Evolutionary conservation across 371 early-diverging fungal species (phyloP).

Genomic region (Blastocladiella emersonii): DNA sequence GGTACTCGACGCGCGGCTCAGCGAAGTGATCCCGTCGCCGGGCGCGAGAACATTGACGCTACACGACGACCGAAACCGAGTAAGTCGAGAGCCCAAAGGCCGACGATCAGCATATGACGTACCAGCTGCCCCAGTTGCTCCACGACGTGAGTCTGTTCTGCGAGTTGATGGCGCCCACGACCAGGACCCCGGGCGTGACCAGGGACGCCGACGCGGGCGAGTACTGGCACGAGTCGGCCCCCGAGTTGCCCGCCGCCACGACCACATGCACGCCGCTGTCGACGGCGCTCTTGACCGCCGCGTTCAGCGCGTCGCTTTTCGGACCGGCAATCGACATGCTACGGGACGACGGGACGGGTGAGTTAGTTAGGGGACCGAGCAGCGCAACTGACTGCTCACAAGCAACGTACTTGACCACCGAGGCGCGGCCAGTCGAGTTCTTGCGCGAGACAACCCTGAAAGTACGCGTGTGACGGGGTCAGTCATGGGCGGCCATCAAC

Average conservation of each 20-base stretch:
- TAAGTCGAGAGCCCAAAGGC: too few relatives aligned
- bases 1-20: too few relatives aligned
- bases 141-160: slow-evolving; percentile 21
- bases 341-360: too few relatives aligned
- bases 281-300: slow-evolving; percentile 21
- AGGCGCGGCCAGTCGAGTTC: slow-evolving; percentile 20
- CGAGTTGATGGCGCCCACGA: slow-evolving; percentile 24
- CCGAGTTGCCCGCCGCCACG: slow-evolving; percentile 51
- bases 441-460: background rate
- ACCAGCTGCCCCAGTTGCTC: slow-evolving; percentile 27
- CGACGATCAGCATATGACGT: too few relatives aligned
- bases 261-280: slow-evolving; percentile 33
- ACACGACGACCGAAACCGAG: too few relatives aligned
- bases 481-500: too few relatives aligned
- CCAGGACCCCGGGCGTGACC: slow-evolving; percentile 18
- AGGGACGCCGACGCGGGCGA: slow-evolving; percentile 30
- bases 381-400: too few relatives aligned
- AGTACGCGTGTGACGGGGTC: too few relatives aligned
- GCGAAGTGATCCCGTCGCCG: slow-evolving; percentile 11
- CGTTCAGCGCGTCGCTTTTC: slow-evolving; percentile 15
- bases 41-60: slow-evolving; percentile 34
- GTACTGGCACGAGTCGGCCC: slow-evolving; percentile 29
- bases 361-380: too few relatives aligned
- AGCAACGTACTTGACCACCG: slow-evolving; percentile 35
- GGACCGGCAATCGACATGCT: slow-evolving; percentile 23